A percentile compares a stretch with the other conserved stretches of the same genome.
phyloP scores from a whole-genome alignment of 192 early-diverging fungal genomes.

The Entophlyctis luteolus region DNA sequence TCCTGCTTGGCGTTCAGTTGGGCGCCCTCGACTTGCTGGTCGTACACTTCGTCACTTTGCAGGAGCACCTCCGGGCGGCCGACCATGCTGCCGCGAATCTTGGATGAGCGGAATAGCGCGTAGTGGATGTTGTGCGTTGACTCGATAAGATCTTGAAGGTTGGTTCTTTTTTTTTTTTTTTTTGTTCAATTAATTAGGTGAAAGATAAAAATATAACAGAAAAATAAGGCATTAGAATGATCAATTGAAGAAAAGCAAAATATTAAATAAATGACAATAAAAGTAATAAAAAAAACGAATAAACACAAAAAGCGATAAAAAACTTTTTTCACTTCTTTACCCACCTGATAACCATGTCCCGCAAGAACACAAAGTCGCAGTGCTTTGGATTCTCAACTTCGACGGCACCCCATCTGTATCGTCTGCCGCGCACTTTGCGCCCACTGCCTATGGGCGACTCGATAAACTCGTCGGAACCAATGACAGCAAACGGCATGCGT shows the following conservation, averaged over 20 bases:
- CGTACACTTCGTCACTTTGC: constrained; percentile 76
- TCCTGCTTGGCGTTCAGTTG: constrained; percentile 59
- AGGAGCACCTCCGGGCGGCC: constrained; percentile 77
- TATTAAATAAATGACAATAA: background rate
- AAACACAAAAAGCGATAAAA: background rate
- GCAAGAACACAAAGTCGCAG: constrained; percentile 92
- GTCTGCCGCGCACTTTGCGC: constrained; percentile 83
- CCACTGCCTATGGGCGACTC: constrained; percentile 72
- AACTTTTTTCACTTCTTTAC: background rate
- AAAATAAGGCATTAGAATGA: background rate
- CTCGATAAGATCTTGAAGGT: constrained; percentile 95
- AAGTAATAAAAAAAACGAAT: background rate
- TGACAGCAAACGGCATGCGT: constrained; percentile 89
- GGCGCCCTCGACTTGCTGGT: constrained; percentile 64
- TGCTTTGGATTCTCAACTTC: constrained; percentile 96
- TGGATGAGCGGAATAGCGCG: constrained; percentile 90
- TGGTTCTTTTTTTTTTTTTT: no score
- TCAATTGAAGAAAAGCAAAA: constrained; percentile 3
- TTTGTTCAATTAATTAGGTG: no score
- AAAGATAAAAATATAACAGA: background rate
- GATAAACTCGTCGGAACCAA: constrained; percentile 86
- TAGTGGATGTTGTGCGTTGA: constrained; percentile 95
- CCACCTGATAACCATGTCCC: constrained; percentile 38
- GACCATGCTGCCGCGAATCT: constrained; percentile 60
- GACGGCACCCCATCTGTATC: constrained; percentile 95